Percentiles rank a stretch among this genome's conserved stretches.
Evolutionary conservation across 768 basidiomycete genomes (phyloP).

Genomic region (Grammothele lineata): DNA sequence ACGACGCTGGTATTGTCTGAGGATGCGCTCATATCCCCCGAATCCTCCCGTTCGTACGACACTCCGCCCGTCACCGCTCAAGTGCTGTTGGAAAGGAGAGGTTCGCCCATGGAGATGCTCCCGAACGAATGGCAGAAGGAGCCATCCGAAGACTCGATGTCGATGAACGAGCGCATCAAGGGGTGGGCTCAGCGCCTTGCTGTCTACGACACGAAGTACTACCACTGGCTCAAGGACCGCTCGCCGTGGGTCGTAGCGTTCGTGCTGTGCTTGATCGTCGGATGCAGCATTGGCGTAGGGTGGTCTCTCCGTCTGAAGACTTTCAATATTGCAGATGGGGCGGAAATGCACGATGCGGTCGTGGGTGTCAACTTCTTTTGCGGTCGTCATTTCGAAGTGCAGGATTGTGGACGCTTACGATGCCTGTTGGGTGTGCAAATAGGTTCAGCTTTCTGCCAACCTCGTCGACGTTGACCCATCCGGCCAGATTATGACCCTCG

Average conservation of each 20-base stretch:
- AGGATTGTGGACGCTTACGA: no score
- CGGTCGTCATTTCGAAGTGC: not conserved
- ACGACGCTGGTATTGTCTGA: no score
- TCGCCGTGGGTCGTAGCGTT: slow-evolving; percentile 5
- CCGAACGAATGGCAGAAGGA: no score
- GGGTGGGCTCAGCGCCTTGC: not conserved
- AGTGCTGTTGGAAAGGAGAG: no score
- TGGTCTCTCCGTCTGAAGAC: slow-evolving; percentile 10
- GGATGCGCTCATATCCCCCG: no score
- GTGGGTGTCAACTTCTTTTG: slow-evolving; percentile 1
- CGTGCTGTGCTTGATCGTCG: slow-evolving; percentile 2
- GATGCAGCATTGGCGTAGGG: slow-evolving; percentile 11
- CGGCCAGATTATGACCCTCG: slow-evolving; percentile 9
- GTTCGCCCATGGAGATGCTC: no score
- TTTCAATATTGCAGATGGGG: slow-evolving; percentile 12
- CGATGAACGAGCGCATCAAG: no score
- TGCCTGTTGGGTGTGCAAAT: no score
- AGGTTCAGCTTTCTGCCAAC: slow-evolving; percentile 13
- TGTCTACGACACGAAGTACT: not conserved
- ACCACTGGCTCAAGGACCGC: slow-evolving; percentile 4
- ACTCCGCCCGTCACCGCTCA: no score
- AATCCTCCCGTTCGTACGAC: no score
- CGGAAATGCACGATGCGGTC: not conserved
- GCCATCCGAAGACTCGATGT: no score
- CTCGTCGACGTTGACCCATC: slow-evolving; percentile 11